Conservation (phyloP, 1,284 basidiomycete genomes). For the Lignosus rhinocerotis region DNA sequence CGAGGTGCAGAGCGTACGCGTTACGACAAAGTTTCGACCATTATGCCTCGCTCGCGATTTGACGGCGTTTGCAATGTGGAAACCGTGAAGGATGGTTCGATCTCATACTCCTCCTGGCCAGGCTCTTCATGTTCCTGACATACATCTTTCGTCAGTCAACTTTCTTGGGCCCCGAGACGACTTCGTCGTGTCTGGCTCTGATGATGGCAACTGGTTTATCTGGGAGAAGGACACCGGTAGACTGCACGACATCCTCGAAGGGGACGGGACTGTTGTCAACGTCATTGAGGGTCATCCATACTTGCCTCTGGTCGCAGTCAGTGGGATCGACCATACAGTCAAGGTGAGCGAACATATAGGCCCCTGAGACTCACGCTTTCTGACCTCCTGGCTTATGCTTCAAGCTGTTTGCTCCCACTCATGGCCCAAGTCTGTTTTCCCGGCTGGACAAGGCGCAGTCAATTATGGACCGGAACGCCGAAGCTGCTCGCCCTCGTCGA, state of each 20-base stretch:
- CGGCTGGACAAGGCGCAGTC: constrained; percentile 48
- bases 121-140: background rate
- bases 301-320: constrained; percentile 80
- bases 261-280: constrained; percentile 83
- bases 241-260: constrained; percentile 80
- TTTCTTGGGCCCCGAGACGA: constrained; percentile 81
- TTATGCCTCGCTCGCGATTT: constrained; percentile 72
- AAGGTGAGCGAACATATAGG: constrained; percentile 55
- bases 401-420: constrained; percentile 72
- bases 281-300: constrained; percentile 85
- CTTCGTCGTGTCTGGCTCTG: constrained; percentile 84
- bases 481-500: constrained; percentile 30
- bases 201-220: constrained; percentile 86
- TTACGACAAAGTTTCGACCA: constrained; percentile 49
- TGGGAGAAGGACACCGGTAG: constrained; percentile 75
- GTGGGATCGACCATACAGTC: constrained; percentile 87
- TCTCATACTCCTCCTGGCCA: background rate
- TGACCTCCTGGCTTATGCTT: background rate
- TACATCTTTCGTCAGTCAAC: constrained; percentile 56
- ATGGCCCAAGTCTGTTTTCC: constrained; percentile 50
- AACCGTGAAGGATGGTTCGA: constrained; percentile 89
- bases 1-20: constrained; percentile 27
- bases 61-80: constrained; percentile 79
- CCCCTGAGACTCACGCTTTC: background rate
- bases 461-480: constrained; percentile 56